These are phyloP conservation scores for Zygotorulaspora sp. DNA, from an alignment of 805 yeast species.

Conservation along the genomic window DNA sequence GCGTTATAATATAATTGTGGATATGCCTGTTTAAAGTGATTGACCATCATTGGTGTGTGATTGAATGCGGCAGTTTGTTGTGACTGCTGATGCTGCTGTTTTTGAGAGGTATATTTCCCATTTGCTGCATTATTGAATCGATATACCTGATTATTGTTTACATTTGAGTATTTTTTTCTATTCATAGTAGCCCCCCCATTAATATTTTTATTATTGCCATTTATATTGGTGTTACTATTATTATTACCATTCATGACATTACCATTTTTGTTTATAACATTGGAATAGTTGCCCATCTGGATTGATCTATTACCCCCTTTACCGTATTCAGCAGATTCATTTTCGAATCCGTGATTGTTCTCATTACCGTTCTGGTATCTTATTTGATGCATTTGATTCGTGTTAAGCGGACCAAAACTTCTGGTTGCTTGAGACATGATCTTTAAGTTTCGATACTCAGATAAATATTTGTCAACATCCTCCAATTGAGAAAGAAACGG, in stretches of 20 bases:
- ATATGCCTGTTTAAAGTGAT: conserved; percentile 25
- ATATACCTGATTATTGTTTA: conserved; percentile 11
- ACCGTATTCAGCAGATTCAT: conserved; percentile 4
- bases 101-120: conserved; percentile 9
- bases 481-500: conserved; percentile 36
- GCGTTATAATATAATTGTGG: conserved; percentile 22
- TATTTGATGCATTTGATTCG: conserved; percentile 3
- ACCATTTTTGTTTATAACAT: conserved; percentile 7
- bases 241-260: conserved; percentile 11
- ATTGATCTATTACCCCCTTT: conserved; percentile 7
- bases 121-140: conserved; percentile 15
- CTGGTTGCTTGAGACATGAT: conserved; percentile 15
- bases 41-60: conserved; percentile 14
- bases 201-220: conserved; percentile 3
- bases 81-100: conserved; percentile 11
- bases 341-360: conserved; percentile 1
- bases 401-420: conserved; percentile 5
- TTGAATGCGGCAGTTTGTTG: conserved; percentile 8
- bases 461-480: conserved; percentile 32
- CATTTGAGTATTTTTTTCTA: conserved; percentile 11
- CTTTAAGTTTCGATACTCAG: conserved; percentile 27
- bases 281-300: conserved; percentile 5
- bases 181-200: conserved; percentile 7
- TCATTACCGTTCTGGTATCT: conserved; percentile 6
- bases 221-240: conserved; percentile 8